A percentile compares a stretch with the other conserved stretches of the same genome.
phyloP scores from a whole-genome alignment of 176 grass and related monocot species.

The Avena insularis region DNA sequence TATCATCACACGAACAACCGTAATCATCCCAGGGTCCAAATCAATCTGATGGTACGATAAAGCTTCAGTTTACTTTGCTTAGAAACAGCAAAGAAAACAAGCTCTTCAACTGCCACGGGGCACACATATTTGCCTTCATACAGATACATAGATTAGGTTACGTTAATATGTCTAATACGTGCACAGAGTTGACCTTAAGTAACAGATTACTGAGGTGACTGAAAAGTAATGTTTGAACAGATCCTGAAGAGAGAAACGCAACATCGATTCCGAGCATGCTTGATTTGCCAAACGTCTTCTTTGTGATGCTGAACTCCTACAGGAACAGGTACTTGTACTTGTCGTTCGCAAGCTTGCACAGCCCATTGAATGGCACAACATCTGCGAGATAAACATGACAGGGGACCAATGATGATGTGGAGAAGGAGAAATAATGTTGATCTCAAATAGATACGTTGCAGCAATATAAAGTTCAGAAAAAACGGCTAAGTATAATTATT shows the following conservation, averaged over 20 bases:
- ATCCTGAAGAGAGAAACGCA: slow-evolving; percentile 13
- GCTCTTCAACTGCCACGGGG: slow-evolving; percentile 26
- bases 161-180: slow-evolving; percentile 26
- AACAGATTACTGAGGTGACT: slow-evolving; percentile 1
- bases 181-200: background rate
- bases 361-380: slow-evolving; percentile 61
- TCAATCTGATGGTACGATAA: slow-evolving; percentile 35
- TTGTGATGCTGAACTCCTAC: slow-evolving; percentile 37
- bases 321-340: slow-evolving; percentile 80
- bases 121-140: slow-evolving; percentile 4
- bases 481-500: background rate
- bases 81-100: slow-evolving; percentile 29
- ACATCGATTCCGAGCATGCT: slow-evolving; percentile 7
- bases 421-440: background rate
- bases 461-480: background rate
- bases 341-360: slow-evolving; percentile 75
- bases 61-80: slow-evolving; percentile 42
- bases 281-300: slow-evolving; percentile 34
- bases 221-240: slow-evolving; percentile 26
- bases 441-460: background rate
- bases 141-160: slow-evolving; percentile 36
- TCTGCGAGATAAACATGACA: slow-evolving; percentile 56
- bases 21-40: slow-evolving; percentile 3
- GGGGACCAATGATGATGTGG: slow-evolving; percentile 6
- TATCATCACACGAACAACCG: background rate